Conservation (phyloP, 1,284 basidiomycete species). For the Puccinia coronata region DNA sequence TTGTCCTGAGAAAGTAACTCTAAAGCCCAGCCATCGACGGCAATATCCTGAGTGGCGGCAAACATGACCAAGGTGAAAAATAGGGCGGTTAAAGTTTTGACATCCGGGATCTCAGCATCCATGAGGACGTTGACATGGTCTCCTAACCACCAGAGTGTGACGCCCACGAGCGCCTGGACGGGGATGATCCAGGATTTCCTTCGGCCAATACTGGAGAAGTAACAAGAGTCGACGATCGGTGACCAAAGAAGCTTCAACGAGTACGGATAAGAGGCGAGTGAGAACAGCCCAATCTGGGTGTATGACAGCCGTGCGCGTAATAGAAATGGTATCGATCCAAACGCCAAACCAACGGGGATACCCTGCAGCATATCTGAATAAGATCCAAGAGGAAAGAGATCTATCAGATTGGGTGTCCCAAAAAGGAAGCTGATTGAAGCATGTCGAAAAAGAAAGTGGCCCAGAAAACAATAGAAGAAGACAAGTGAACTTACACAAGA, state of each 20-base stretch:
- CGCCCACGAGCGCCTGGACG: constrained; percentile 87
- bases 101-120: constrained; percentile 78
- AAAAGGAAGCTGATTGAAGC: not conserved
- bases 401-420: not conserved
- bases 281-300: constrained; percentile 92
- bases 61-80: constrained; percentile 91
- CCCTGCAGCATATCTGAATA: constrained; percentile 84
- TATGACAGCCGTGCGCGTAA: constrained; percentile 92
- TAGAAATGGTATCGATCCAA: constrained; percentile 93
- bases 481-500: constrained; percentile 23
- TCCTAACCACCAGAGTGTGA: constrained; percentile 84
- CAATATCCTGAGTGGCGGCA: constrained; percentile 98
- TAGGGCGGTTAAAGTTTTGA: constrained; percentile 76
- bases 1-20: constrained; percentile 94
- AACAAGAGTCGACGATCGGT: constrained; percentile 92
- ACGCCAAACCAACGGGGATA: constrained; percentile 75
- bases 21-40: constrained; percentile 98
- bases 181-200: constrained; percentile 99
- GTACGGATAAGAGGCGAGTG: constrained; percentile 92
- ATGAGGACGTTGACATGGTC: constrained; percentile 76
- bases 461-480: not conserved
- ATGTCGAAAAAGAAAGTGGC: not conserved
- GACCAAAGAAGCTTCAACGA: constrained; percentile 97
- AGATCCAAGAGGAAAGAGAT: too few relatives aligned
- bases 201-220: constrained; percentile 76